Base-by-base conservation (phyloP, 2,329 filamentous ascomycete genomes). In the Gremmenia infestans region DNA sequence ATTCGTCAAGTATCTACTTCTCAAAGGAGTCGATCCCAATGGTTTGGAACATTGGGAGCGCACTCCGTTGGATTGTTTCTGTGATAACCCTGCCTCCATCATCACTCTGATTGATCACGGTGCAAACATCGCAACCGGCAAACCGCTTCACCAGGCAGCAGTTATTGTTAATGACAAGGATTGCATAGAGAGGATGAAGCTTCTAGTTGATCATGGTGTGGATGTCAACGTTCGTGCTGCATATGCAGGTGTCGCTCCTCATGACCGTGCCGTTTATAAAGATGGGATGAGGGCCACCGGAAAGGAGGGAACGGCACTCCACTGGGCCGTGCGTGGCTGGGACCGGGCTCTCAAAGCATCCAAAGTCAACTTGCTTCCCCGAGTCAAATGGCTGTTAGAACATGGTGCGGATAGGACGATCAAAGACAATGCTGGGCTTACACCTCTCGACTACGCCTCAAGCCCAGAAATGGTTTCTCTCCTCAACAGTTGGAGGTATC, bases 1-100 rank as follows among this genome's bases (percentile, higher is more conserved):
- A 3, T 35, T 54, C 9, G 3, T 49, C n/a, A 23, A 35, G 25
- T 54, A 39, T 35, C 22, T 54, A 17, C 36, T 54, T 11, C 49
- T 45, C 36, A 48, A 47, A 19, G 45, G 52, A 9, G 52, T 35
- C 15, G 36, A 54, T 11, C 52, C 52, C 11, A 54, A 54, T 43
- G 32, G 11, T 4, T 4, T 19, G 6, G 19, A 36, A 39, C 2
- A 6, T n/a, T 28, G 23, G 14, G 36, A 39, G 2, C 9, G 12
- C 9, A 25, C 43, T 23, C 52, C 52, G 1, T 25, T 48, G 17
- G 12, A 22, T 15, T 25, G 6, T 25, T 32, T 15, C 2, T 48
- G 23, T 36, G 15, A 19, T 11, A 32, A 37, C 23, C 3, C 15
- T 17, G 14, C 28, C 25, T 17, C 9, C n/a, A 51, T 51, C 14